Conservation (phyloP, 2,329 filamentous ascomycete species). For the Calonectria henricotiae region DNA sequence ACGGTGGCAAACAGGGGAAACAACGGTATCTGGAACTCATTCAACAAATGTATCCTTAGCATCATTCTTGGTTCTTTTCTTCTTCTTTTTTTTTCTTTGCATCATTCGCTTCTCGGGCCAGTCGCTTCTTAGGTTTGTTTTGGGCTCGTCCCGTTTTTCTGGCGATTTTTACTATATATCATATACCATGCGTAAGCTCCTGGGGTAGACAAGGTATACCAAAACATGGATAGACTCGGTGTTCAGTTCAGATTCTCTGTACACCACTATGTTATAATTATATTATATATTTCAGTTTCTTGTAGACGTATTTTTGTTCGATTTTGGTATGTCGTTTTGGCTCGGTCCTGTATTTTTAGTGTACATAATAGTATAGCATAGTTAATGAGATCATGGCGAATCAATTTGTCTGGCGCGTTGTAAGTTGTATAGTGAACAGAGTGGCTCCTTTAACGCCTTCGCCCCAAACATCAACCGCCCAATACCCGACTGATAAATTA, state of each 20-base stretch:
- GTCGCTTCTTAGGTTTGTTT: slow-evolving; percentile 32
- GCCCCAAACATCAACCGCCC: neutral
- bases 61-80: slow-evolving; percentile 19
- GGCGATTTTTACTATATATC: slow-evolving; percentile 41
- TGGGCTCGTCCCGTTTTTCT: slow-evolving; percentile 37
- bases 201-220: slow-evolving; percentile 54
- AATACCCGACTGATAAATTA: neutral
- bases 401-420: slow-evolving; percentile 7
- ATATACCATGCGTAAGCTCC: slow-evolving; percentile 51
- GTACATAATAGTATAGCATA: slow-evolving; percentile 13
- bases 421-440: neutral
- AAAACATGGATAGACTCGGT: slow-evolving; percentile 54
- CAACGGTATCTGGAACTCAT: slow-evolving; percentile 35
- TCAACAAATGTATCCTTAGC: slow-evolving; percentile 43
- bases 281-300: slow-evolving; percentile 28
- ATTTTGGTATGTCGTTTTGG: slow-evolving; percentile 2
- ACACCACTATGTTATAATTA: slow-evolving; percentile 33
- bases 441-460: neutral
- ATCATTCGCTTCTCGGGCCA: slow-evolving; percentile 40
- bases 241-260: slow-evolving; percentile 43
- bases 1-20: slow-evolving; percentile 33
- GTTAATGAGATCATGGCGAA: neutral
- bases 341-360: slow-evolving; percentile 16
- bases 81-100: slow-evolving; percentile 36
- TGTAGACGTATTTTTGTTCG: slow-evolving; percentile 19